Base-by-base conservation (phyloP, 192 early-diverging fungal genomes). In the Coemansia pectinata region DNA sequence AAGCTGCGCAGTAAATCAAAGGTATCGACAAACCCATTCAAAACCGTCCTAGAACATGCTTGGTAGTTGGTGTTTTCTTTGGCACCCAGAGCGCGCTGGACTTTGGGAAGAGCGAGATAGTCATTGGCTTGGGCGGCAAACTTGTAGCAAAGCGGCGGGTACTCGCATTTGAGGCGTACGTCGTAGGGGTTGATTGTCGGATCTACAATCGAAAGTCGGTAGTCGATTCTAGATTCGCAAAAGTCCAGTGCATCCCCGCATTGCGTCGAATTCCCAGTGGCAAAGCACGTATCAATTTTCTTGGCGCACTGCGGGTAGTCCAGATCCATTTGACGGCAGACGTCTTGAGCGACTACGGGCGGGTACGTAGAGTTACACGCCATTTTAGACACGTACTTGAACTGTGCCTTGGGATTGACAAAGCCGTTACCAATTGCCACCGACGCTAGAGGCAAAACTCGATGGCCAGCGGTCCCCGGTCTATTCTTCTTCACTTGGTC, bases 391-490 rank as follows among this genome's bases (percentile, higher is more conserved):
- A 91, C 94, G 66, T 92, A 88, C 72, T 90, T 87, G 73, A 88
- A 93, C 82, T 98, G 94, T 15, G 86, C 78, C 48, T 86, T 79
- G 29, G 93, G 90, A 57, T 99, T 91, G 6, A 92, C 91, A 33
- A 93, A 67, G 17, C 97, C 95, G 80, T 99, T 97, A 21, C 97
- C 95, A 52, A 98, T 93, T 38, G 90, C 81, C 57, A 96, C 73
- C 10, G 89, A 88, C 25, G 79, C 85, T 29, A 94, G 86, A 27
- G 91, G 87, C 66, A 93, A 88, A 39, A 66, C 47, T 36, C 44
- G 52, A 11, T 25, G 31, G 2, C 14, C 45, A 2, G 7, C 36
- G 5, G 14, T 10, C 7, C 23, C 27, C 7, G 65, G 19, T 1
- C n/a, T 11, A 1, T 25, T 11, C 2, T n/a, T 38, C 34, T 25